phyloP scores from a whole-genome alignment of 257 asterid genomes.

The Ocimum tenuiflorum region DNA sequence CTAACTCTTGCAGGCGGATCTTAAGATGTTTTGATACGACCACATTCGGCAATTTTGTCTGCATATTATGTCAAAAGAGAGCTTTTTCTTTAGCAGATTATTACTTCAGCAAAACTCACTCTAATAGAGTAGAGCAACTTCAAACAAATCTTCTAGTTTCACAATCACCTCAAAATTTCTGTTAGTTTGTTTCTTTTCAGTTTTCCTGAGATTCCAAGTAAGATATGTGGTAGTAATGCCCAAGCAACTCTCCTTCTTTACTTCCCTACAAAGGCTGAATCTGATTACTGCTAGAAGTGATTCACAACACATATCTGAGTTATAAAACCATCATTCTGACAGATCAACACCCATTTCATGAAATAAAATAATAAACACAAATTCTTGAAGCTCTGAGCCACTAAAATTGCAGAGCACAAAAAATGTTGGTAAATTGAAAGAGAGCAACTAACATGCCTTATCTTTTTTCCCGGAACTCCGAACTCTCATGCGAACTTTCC shows the following conservation, averaged over 20 bases:
- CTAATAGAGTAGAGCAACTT: background rate
- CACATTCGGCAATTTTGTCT: background rate
- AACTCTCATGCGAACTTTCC: slow-evolving; percentile 38
- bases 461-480: slow-evolving; percentile 41
- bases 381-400: background rate
- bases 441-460: slow-evolving; percentile 26
- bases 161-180: background rate
- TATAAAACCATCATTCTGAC: background rate
- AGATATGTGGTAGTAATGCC: background rate
- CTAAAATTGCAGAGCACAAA: background rate
- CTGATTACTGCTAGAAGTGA: background rate
- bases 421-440: background rate
- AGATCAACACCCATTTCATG: background rate
- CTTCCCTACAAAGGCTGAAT: background rate
- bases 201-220: background rate
- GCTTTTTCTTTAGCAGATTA: background rate
- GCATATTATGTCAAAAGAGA: background rate
- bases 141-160: background rate
- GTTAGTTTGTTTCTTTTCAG: background rate
- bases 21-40: background rate
- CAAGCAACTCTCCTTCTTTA: background rate
- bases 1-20: background rate
- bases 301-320: background rate
- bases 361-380: background rate
- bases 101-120: background rate